A percentile compares a stretch with the other conserved stretches of the same genome.
These are phyloP conservation scores for Podaxis sp. DNA, from an alignment of 768 basidiomycete genomes.

Conservation along the genomic window DNA sequence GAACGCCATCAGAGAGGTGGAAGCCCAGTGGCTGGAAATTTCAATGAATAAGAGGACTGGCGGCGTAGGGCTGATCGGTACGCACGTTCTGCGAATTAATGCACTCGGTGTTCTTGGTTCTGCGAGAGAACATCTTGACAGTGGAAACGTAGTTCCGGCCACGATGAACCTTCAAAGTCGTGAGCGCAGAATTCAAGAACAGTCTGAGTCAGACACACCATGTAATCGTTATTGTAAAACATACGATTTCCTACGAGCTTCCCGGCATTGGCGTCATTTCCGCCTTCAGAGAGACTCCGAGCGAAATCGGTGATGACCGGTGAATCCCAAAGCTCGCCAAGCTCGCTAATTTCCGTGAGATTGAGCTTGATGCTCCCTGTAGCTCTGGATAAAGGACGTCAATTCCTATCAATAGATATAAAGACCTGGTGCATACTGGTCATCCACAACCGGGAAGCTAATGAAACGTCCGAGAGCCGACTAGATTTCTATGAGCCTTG, in stretches of 20 bases:
- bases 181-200: slow-evolving; percentile 1
- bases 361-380: slow-evolving; percentile 58
- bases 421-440: slow-evolving; percentile 29
- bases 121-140: slow-evolving; percentile 59
- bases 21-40: slow-evolving; percentile 54
- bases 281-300: slow-evolving; percentile 31
- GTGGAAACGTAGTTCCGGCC: slow-evolving; percentile 58
- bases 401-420: not conserved
- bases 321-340: slow-evolving; percentile 55
- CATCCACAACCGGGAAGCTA: slow-evolving; percentile 55
- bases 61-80: not conserved
- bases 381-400: slow-evolving; percentile 36
- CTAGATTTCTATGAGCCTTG: slow-evolving; percentile 29
- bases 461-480: slow-evolving; percentile 66
- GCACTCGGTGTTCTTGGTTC: slow-evolving; percentile 64
- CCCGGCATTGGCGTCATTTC: slow-evolving; percentile 52
- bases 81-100: slow-evolving; percentile 60
- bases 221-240: slow-evolving; percentile 69
- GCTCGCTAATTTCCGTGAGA: slow-evolving; percentile 44
- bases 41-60: not conserved
- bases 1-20: slow-evolving; percentile 64
- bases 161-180: slow-evolving; percentile 51
- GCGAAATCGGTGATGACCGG: slow-evolving; percentile 36
- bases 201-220: slow-evolving; percentile 37
- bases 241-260: slow-evolving; percentile 53